Evolutionary conservation across 2,329 filamentous ascomycete species (phyloP), one percentile per base, ranked within the genome.

Genomic region (Claviceps capensis): DNA sequence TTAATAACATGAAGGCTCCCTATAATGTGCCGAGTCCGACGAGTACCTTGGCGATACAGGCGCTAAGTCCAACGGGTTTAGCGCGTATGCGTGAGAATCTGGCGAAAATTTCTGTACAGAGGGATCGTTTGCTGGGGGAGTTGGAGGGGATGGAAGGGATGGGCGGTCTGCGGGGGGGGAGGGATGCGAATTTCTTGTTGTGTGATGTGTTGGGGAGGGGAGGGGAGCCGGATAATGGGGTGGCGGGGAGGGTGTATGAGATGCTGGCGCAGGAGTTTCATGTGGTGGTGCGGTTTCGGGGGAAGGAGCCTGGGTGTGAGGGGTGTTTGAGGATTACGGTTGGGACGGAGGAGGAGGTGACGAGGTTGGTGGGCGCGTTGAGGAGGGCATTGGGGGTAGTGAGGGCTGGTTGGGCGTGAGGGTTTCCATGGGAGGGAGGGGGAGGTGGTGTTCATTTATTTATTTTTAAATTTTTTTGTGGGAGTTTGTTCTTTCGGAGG

Each of bases 21-120:
- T 98, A 98, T 72, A 97, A 96, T 69, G 83, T 98, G 61, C 85
- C 88, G 4, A 91, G 83, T 60, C 88, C 88, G 0, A 96, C 91
- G 1, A 89, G 84, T 60, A 82, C 84, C 38, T 75, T 98, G 17
- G 93, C 90, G 1, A 78, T 75, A 40, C 79, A 83, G 22, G 90
- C 88, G 3, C 72, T 97, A 41, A 75, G 78, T 1, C 70, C 74
- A 0, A 68, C 74, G 17, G 90, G 90, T 30, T 67, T 97, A 45
- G 70, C 74, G 0, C 75, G 84, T 14, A 95, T 96, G 90, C 73
- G 73, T 41, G 67, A 60, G 34, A 85, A 95, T 67, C 76, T 78
- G 43, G 75, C 75, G n/a, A 76, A 77, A 60, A 84, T 97, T 54
- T 65, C 93, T 6, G 67, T 67, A 47, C 91, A 97, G 72, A 77